Evolutionary conservation across 345 rosid genomes (phyloP), one percentile per base, ranked within the genome.

Genomic region (Lenwebbia sp.): DNA sequence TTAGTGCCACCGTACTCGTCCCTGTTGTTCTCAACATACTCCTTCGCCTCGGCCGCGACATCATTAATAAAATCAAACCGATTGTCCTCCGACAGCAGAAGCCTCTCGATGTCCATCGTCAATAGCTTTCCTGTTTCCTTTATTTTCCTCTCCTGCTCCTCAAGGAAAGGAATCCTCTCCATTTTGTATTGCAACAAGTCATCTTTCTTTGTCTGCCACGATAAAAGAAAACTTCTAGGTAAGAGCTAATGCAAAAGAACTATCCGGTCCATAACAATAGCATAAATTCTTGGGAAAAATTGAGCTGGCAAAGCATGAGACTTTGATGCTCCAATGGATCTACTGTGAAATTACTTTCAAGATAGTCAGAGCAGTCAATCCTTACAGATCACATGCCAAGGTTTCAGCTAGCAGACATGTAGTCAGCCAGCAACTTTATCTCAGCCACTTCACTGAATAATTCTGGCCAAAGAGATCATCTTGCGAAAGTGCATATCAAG

Each of bases 11-110:
- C 99, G 8, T 95, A 97, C 28, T 91, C 96, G 2, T 95, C 96
- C 86, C 93, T 87, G 92, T 97, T 93, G 86, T 56, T 92, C 82
- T 95, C 95, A 8, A 95, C 93, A 30, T 93, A 93, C 88, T 93
- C 94, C 8, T 86, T 95, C 37, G 99, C 99, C 90, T 96, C 98
- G 7, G 98, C 97, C 14, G 97, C 98, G 3, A 96, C 91, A 53
- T 94, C 95, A 3, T 96, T 95, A 55, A 96, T 94, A 70, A 97
- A 95, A 60, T 93, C 95, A 51, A 90, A 97, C 33, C 94, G 89
- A 78, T 95, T 97, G 75, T 95, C 98, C 89, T 95, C 99, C 1
- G 95, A 92, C 65, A 92, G 88, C 91, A 95, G 85, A 53, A 97
- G 85, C 87, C 93, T 90, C 85, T 95, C 92, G 12, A 97, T 93